Base-by-base conservation (phyloP, 2,329 filamentous ascomycete species). In the Aurifilum marmelostoma region DNA sequence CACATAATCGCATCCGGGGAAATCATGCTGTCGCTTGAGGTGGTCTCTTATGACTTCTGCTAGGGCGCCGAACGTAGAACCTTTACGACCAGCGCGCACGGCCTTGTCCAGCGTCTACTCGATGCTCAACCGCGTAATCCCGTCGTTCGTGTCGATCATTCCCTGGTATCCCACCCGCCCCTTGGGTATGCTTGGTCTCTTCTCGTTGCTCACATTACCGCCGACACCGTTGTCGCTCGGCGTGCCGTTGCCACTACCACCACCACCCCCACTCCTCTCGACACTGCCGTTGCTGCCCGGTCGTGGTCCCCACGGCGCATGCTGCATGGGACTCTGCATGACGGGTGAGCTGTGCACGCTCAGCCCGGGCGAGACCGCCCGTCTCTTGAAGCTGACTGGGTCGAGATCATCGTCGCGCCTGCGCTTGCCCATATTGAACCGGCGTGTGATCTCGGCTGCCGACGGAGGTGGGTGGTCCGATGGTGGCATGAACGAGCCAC, bases 61-160 rank as follows among this genome's bases (percentile, higher is more conserved):
- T 16, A 16, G 27, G 12, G 24, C 52, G n/a, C 52, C 2, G 52
- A 8, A 29, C 16, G 24, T 29, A 27, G n/a, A 27, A 27, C 24
- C 18, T 18, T 24, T 8, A 27, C 29, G n/a, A 9, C 50, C 11
- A 54, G 6, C 52, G 52, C 24, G 52, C 34, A n/a, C 21, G 21
- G 18, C 52, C 52, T 29, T 32, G 27, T 18, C 8, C 47, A 32
- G 54, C 18, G 43, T 14, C 70, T 82, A 97, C 79, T 97, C 94
- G 75, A 97, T 97, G 79, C 92, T 97, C 92, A 98, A 96, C 75
- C 95, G 94, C 91, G 97, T 97, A 73, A 97, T 85, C 1, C 94
- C 92, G 78, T 97, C 95, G 77, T 93, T 93, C n/a, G 95, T 95
- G 79, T 97, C 95, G 24, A 88, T 91, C 94, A 98, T 97, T 1